Evolutionary conservation across 1,284 basidiomycete species (phyloP), one percentile per base, ranked within the genome.

Genomic region (Cryptococcus sp.): DNA sequence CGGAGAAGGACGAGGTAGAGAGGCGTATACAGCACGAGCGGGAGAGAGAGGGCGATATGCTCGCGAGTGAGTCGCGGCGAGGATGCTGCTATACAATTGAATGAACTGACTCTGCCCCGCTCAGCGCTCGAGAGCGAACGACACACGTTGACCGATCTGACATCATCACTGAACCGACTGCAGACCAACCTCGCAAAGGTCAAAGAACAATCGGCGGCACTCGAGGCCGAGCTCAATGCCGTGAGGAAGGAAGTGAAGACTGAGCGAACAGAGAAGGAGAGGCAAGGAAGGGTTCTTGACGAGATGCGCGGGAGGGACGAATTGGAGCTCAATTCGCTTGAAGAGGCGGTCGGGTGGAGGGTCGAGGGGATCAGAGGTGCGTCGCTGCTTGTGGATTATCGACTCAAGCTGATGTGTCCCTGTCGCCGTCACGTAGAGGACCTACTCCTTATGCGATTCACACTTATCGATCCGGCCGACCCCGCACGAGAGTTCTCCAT

Each of bases 361-460:
- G 82, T 93, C 16, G 88, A 91, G 73, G 90, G 90, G 31, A 84
- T 92, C 23, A 85, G 86, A 64, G 81, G 81, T 81, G 59, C 58
- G 80, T 75, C n/a, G 7, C 13, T 3, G 15, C 27, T 13, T 23
- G 13, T 27, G 13, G 23, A 42, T 17, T 38, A 25, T 10, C 11
- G 17, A 22, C 27, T 2, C 27, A 11, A 17, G 27, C 6, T 40
- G 39, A 54, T 59, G 50, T 54, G 22, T 47, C 5, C 3, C 25
- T 20, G 11, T 47, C 3, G n/a, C 25, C 8, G 8, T 47, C 8
- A 38, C 25, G 11, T 62, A 81, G 81, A 80, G 46, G 87, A 90
- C 70, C 84, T 85, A 51, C 81, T 93, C 13, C 81, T 91, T 48
- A 79, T 93, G 51, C 84, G 86, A 5, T 92, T 91, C 76, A 84